These are phyloP conservation scores for Conoideocrella luteorostrata DNA, from an alignment of 2,329 filamentous ascomycete genomes.

Conservation along the genomic window DNA sequence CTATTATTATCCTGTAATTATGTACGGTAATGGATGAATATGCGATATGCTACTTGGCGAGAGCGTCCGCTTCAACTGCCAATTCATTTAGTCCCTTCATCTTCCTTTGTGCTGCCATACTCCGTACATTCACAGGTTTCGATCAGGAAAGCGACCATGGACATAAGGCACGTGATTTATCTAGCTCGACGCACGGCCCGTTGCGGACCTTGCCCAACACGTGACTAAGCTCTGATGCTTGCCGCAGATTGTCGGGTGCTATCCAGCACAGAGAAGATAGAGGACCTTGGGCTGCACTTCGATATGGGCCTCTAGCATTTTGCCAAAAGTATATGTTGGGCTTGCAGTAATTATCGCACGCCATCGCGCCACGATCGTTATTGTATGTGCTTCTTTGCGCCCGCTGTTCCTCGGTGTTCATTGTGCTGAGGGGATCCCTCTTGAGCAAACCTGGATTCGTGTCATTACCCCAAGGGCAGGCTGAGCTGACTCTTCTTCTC, in stretches of 20 bases:
- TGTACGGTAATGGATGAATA: too few species aligned
- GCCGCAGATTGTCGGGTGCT: slow-evolving; percentile 4
- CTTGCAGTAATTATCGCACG: slow-evolving; percentile 26
- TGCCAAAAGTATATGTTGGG: slow-evolving; percentile 34
- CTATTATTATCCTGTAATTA: too few species aligned
- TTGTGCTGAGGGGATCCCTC: slow-evolving; percentile 6
- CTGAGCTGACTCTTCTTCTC: slow-evolving; percentile 7
- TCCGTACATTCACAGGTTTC: background rate
- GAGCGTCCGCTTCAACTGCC: too few species aligned
- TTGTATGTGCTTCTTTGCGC: slow-evolving; percentile 18
- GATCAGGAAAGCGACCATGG: background rate
- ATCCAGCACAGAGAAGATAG: background rate
- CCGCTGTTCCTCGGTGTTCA: background rate
- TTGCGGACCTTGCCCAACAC: background rate
- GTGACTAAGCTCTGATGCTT: slow-evolving; percentile 3
- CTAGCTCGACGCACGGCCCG: background rate
- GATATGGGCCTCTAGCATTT: slow-evolving; percentile 32
- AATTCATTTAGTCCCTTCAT: too few species aligned
- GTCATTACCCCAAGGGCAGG: slow-evolving; percentile 4
- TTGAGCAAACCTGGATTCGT: slow-evolving; percentile 7
- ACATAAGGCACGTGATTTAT: background rate
- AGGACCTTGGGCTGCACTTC: slow-evolving; percentile 13
- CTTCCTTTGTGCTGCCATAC: background rate
- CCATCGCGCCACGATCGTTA: slow-evolving; percentile 26
- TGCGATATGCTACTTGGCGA: too few species aligned